Conservation (phyloP, 495 filamentous ascomycete species). For the Echria macrotheca region DNA sequence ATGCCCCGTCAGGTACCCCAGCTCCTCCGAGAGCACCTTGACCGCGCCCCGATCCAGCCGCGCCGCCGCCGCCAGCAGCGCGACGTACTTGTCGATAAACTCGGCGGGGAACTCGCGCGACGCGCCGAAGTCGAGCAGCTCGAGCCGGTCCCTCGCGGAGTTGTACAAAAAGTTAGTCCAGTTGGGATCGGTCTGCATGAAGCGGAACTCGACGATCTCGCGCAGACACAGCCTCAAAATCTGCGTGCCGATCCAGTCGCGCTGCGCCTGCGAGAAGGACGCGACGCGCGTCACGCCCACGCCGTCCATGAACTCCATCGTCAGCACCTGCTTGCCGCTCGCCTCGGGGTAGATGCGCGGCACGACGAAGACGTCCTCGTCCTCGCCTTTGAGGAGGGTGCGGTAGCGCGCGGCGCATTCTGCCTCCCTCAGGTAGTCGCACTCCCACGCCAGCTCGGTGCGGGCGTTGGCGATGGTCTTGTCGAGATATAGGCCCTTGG, state of each 20-base stretch:
- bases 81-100: conserved; percentile 76
- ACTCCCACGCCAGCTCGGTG: conserved; percentile 90
- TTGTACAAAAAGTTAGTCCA: conserved; percentile 99
- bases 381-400: conserved; percentile 57
- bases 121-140: conserved; percentile 94
- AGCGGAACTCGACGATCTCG: conserved; percentile 87
- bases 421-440: conserved; percentile 88
- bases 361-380: conserved; percentile 67
- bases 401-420: conserved; percentile 69
- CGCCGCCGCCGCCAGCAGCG: conserved; percentile 71
- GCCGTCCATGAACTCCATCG: conserved; percentile 86
- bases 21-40: conserved; percentile 62
- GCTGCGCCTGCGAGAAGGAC: conserved; percentile 69
- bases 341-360: conserved; percentile 74
- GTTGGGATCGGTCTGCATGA: conserved; percentile 99
- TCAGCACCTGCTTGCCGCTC: conserved; percentile 80
- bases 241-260: conserved; percentile 90
- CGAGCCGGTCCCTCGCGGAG: conserved; percentile 60
- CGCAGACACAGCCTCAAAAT: conserved; percentile 89
- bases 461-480: conserved; percentile 98
- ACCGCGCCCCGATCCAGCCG: conserved; percentile 58
- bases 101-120: conserved; percentile 73
- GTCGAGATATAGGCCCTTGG: conserved; percentile 87
- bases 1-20: conserved; percentile 89
- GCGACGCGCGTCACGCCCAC: conserved; percentile 79